A percentile compares a stretch with the other conserved stretches of the same genome.
These are phyloP conservation scores for Hericium rajendrae DNA, from an alignment of 768 basidiomycete genomes.

Conservation along the genomic window DNA sequence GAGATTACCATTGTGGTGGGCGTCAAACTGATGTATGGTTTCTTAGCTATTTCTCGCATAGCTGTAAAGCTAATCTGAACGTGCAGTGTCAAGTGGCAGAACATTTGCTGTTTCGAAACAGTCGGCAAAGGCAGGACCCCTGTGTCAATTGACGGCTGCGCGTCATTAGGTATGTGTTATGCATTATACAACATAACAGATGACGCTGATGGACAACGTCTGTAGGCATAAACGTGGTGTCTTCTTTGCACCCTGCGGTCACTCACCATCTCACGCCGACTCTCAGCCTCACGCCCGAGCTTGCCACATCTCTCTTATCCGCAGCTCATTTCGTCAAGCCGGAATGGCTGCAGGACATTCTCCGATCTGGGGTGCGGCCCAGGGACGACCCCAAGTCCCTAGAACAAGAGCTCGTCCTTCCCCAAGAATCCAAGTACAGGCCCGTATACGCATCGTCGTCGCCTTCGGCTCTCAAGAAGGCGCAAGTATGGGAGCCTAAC, in stretches of 20 bases:
- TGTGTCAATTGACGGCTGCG: conserved; percentile 19
- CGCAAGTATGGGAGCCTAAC: conserved; percentile 58
- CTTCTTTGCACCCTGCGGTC: conserved; percentile 32
- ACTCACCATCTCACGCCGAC: conserved; percentile 59
- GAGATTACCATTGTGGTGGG: conserved; percentile 34
- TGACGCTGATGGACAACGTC: conserved; percentile 1
- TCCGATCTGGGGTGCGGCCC: conserved; percentile 38
- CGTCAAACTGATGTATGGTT: conserved; percentile 36
- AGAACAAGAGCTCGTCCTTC: conserved; percentile 43
- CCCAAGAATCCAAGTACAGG: conserved; percentile 43
- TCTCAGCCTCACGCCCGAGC: conserved; percentile 36
- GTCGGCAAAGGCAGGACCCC: conserved; percentile 17
- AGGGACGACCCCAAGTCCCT: conserved; percentile 28
- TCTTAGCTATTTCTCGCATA: neutral
- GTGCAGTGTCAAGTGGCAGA: conserved; percentile 20
- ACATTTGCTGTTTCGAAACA: conserved; percentile 13
- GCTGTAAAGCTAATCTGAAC: neutral
- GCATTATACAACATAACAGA: neutral
- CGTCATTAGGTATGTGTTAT: conserved; percentile 35
- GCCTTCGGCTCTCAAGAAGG: conserved; percentile 35
- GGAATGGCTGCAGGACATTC: conserved; percentile 57
- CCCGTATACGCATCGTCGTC: conserved; percentile 48
- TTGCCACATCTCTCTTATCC: conserved; percentile 52
- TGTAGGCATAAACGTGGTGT: conserved; percentile 47
- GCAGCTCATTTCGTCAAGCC: conserved; percentile 50